Evolutionary conservation across 208 protist species (phyloP).

Genomic region (Trypanosoma scelopori): DNA sequence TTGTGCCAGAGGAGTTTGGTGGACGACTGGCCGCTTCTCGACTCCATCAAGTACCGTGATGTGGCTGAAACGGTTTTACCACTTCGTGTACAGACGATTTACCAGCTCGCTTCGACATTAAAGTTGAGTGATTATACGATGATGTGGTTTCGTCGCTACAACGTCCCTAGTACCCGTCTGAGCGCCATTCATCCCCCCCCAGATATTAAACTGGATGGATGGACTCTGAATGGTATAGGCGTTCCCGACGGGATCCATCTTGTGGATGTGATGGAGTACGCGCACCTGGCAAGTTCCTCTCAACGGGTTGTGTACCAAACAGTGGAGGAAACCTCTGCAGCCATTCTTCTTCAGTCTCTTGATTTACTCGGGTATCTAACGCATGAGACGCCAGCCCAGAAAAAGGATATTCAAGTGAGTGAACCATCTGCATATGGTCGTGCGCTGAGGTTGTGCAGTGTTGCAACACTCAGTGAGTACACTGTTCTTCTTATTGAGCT

Average conservation of each 20-base stretch:
- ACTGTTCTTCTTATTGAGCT: slow-evolving; percentile 86
- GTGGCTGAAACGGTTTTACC: slow-evolving; percentile 72
- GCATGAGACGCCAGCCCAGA: slow-evolving; percentile 42
- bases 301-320: slow-evolving; percentile 31
- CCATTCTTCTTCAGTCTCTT: slow-evolving; percentile 74
- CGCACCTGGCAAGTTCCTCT: slow-evolving; percentile 32
- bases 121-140: slow-evolving; percentile 1
- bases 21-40: slow-evolving; percentile 86
- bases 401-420: slow-evolving; percentile 42
- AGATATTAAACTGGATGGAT: slow-evolving; percentile 56
- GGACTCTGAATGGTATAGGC: slow-evolving; percentile 36
- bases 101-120: slow-evolving; percentile 49
- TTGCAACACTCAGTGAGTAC: slow-evolving; percentile 79
- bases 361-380: slow-evolving; percentile 92
- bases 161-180: slow-evolving; percentile 13
- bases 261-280: slow-evolving; percentile 56
- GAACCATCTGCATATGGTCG: slow-evolving; percentile 57
- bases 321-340: slow-evolving; percentile 52
- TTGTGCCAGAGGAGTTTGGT: slow-evolving; percentile 56
- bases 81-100: slow-evolving; percentile 72
- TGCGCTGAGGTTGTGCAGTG: slow-evolving; percentile 61
- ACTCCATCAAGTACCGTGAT: slow-evolving; percentile 67
- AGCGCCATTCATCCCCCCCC: slow-evolving; percentile 47
- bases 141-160: slow-evolving; percentile 34
- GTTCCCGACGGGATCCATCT: slow-evolving; percentile 51